Base-by-base conservation (phyloP, 1,284 basidiomycete species). In the Tilletiopsis washingtonensis region DNA sequence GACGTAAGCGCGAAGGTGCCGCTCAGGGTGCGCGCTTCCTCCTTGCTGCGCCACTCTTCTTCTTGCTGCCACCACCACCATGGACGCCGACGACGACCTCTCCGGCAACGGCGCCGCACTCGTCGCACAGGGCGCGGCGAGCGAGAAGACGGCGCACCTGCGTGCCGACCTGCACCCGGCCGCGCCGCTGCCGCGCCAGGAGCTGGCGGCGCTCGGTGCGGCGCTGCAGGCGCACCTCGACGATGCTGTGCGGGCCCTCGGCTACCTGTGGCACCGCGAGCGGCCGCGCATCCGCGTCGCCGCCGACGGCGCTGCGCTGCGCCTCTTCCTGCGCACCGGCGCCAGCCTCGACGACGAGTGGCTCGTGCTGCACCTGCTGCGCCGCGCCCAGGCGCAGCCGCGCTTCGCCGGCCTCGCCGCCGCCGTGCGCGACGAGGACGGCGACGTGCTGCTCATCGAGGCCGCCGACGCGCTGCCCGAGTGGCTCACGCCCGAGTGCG, bases 271-370 rank as follows among this genome's bases (percentile, higher is more conserved):
- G 71, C 64, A 72, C 25, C 47, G 64, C 24, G 71, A 73, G 32
- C 38, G 53, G 3, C 71, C 69, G 12, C 44, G 51, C 1, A 44
- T 70, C 26, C 53, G 49, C 3, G 46, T 60, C 14, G 52, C 49
- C 4, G 41, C 20, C 11, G 40, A 32, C 23, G 36, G 14, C 32
- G 27, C 29, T 12, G 42, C 7, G 32, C 46, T 91, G 0, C 81
- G 85, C 62, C 86, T 89, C 5, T 76, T 77, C 32, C 87, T 90
- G 82, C 78, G 90, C 41, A 85, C 93, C 19, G 90, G 90, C 3
- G 93, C 94, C 73, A 87, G 84, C 46, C 81, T 97, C 17, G 91
- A 97, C 69, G 91, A 97, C 68, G 93, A 97, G 75, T 97, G 91
- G 91, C 85, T 84, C 67, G 41, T 23, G 25, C 43, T 79, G 82